Evolutionary conservation across 2,329 filamentous ascomycete species (phyloP).

Genomic region (Pseudocercospora fuligena): DNA sequence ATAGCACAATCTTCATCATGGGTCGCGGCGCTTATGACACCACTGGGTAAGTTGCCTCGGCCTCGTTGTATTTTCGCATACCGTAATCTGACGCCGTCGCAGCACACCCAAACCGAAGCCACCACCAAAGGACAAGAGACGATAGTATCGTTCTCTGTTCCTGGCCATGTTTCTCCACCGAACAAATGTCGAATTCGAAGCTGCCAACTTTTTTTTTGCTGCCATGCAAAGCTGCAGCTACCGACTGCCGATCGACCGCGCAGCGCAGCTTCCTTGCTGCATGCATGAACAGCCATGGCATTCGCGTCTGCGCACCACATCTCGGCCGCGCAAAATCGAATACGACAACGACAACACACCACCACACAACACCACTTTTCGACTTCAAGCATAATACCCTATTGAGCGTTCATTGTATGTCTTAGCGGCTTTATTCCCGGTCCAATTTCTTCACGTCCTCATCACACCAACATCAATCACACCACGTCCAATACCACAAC

Average conservation of each 20-base stretch:
- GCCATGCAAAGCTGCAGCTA: slow-evolving; percentile 18
- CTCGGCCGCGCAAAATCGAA: slow-evolving; percentile 2
- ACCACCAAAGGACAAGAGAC: slow-evolving; percentile 39
- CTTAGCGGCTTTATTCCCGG: slow-evolving; percentile 18
- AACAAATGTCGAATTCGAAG: not conserved
- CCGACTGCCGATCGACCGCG: slow-evolving; percentile 16
- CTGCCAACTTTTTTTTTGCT: slow-evolving; percentile 17
- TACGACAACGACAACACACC: slow-evolving; percentile 9
- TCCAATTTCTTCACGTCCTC: slow-evolving; percentile 13
- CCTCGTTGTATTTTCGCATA: not conserved
- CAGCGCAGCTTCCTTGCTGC: slow-evolving; percentile 16
- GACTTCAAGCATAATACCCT: slow-evolving; percentile 30
- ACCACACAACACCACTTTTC: slow-evolving; percentile 12
- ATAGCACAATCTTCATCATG: slow-evolving; percentile 47
- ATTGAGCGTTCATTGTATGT: slow-evolving; percentile 29
- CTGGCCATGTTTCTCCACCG: not conserved
- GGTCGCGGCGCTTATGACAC: slow-evolving; percentile 56
- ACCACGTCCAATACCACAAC: not conserved
- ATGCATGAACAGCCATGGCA: slow-evolving; percentile 10
- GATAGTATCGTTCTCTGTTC: slow-evolving; percentile 15
- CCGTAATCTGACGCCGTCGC: slow-evolving; percentile 19
- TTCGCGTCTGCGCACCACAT: slow-evolving; percentile 15
- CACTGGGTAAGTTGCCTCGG: slow-evolving; percentile 42
- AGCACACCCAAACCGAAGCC: slow-evolving; percentile 51
- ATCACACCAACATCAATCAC: not conserved